Conservation (phyloP, 805 yeast species). For the Candida maltosa region DNA sequence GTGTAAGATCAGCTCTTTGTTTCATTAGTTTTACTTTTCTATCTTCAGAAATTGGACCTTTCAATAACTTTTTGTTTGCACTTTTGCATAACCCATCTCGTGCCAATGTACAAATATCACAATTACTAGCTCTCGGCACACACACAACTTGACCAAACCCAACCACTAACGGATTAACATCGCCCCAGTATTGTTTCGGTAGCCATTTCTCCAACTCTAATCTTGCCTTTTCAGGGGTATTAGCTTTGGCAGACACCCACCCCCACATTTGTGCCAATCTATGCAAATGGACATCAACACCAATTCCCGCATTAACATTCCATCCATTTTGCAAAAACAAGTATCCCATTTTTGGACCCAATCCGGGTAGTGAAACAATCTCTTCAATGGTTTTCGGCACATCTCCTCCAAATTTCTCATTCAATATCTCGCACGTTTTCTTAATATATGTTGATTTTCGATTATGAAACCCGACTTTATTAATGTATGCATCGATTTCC, state of each 20-base stretch:
- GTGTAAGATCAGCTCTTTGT: conserved; percentile 31
- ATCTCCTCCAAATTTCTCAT: conserved; percentile 54
- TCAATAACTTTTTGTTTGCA: conserved; percentile 45
- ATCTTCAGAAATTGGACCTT: conserved; percentile 19
- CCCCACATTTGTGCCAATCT: conserved; percentile 76
- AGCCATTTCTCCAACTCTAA: conserved; percentile 68
- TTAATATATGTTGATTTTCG: conserved; percentile 74
- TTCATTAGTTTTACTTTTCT: conserved; percentile 24
- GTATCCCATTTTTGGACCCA: conserved; percentile 94
- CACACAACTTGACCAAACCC: conserved; percentile 94
- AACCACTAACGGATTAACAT: conserved; percentile 80
- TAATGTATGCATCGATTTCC: conserved; percentile 63
- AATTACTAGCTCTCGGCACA: conserved; percentile 62
- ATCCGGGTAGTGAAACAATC: conserved; percentile 75
- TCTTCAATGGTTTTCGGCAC: conserved; percentile 71
- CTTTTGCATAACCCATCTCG: conserved; percentile 54
- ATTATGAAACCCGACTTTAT: conserved; percentile 82
- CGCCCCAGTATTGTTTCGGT: conserved; percentile 72
- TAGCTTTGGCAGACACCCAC: conserved; percentile 56
- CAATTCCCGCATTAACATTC: conserved; percentile 76
- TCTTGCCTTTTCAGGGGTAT: conserved; percentile 77
- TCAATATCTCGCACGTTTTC: conserved; percentile 52
- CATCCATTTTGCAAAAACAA: conserved; percentile 79
- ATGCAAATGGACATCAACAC: conserved; percentile 90
- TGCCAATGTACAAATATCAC: conserved; percentile 67